A percentile compares a stretch with the other conserved stretches of the same genome.
These are phyloP conservation scores for Colletotrichum sp. DNA, from an alignment of 2,329 filamentous ascomycete species.

Conservation along the genomic window DNA sequence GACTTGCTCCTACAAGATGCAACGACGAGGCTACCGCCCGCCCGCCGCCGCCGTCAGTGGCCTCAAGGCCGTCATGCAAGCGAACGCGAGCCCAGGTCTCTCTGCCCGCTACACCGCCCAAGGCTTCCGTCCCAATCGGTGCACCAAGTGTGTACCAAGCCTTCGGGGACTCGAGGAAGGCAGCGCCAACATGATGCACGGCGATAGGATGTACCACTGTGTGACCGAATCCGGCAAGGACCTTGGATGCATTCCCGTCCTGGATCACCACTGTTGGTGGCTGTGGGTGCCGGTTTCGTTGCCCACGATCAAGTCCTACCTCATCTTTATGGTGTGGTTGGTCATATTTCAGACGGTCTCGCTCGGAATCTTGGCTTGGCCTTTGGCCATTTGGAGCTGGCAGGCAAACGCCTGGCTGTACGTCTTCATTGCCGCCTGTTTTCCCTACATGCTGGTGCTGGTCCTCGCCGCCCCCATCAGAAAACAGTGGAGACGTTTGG, in stretches of 20 bases:
- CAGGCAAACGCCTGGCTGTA: neutral
- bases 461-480: neutral
- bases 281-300: neutral
- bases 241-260: neutral
- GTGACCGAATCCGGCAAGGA: neutral
- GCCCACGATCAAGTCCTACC: neutral
- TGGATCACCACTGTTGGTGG: neutral
- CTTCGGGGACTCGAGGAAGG: too few relatives aligned
- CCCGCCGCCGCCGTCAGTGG: neutral
- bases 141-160: too few relatives aligned
- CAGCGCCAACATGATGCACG: too few relatives aligned
- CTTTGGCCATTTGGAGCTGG: neutral
- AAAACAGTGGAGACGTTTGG: neutral
- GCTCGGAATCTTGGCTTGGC: neutral
- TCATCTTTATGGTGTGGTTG: neutral
- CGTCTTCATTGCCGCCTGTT: neutral
- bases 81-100: neutral
- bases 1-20: fast-evolving
- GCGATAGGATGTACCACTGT: neutral
- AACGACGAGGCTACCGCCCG: neutral
- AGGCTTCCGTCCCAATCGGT: too few relatives aligned
- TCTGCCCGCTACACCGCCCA: neutral
- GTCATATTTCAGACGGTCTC: neutral
- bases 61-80: neutral
- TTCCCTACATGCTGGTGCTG: neutral